These are phyloP conservation scores for Panus rudis DNA, from an alignment of 768 basidiomycete species.

Conservation along the genomic window DNA sequence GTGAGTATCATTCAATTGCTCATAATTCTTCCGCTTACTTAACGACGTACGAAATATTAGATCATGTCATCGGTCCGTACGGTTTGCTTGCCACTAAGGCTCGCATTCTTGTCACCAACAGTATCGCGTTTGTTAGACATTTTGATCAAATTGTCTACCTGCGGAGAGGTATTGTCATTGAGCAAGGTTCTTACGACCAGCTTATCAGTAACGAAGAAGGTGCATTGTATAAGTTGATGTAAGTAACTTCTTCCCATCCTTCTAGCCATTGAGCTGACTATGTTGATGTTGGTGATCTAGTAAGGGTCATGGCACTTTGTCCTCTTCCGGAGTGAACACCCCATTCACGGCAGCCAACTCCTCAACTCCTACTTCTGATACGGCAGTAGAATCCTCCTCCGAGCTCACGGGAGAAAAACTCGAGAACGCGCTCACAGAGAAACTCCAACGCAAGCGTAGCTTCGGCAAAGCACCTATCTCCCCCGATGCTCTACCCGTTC, in stretches of 20 bases:
- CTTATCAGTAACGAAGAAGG: constrained; percentile 54
- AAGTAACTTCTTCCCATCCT: constrained; percentile 20
- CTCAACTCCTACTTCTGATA: constrained; percentile 11
- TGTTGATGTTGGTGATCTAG: constrained; percentile 6
- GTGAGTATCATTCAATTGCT: constrained; percentile 27
- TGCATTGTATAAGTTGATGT: constrained; percentile 74
- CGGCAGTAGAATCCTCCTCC: constrained; percentile 13
- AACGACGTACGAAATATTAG: no score
- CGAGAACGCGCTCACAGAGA: constrained; percentile 43
- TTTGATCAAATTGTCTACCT: constrained; percentile 73
- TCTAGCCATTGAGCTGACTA: not conserved
- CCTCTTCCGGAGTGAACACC: constrained; percentile 21
- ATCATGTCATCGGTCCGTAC: constrained; percentile 79
- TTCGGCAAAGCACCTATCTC: constrained; percentile 51
- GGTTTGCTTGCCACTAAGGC: constrained; percentile 81
- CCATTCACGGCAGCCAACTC: constrained; percentile 23
- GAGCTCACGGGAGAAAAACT: constrained; percentile 21
- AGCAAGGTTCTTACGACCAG: constrained; percentile 58
- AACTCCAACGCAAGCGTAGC: constrained; percentile 46
- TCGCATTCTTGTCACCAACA: constrained; percentile 81
- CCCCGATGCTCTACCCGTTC: constrained; percentile 28
- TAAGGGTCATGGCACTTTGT: constrained; percentile 21
- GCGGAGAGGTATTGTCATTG: constrained; percentile 76
- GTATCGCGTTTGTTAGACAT: constrained; percentile 72
- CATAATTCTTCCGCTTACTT: constrained; percentile 8